Evolutionary conservation across 2,329 filamentous ascomycete genomes (phyloP), one percentile per base, ranked within the genome.

Genomic region (Cryphonectria parasitica): DNA sequence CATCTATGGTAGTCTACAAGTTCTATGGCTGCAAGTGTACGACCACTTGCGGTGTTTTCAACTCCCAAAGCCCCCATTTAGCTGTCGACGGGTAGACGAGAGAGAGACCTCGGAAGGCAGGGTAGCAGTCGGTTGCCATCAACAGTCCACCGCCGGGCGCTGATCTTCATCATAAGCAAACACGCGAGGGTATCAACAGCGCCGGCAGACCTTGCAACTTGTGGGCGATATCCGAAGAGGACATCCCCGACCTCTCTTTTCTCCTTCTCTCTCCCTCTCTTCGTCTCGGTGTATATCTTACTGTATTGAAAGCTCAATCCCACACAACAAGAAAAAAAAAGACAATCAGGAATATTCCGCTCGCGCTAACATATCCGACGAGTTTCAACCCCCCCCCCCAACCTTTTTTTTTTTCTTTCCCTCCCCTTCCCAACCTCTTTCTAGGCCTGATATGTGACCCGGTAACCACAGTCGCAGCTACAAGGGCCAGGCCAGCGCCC

Each of bases 191-290:
- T 13, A 31, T 31, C 54, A 34, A 7, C 54, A 31, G 10, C 28
- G 54, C 52, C 52, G n/a, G 52, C n/a, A 54, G 52, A 54, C n/a
- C n/a, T 54, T 54, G 52, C 52, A 54, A 28, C 52, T 54, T 15
- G 10, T 54, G 11, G 52, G 52, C 52, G 52, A 54, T 54, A 28
- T 25, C 52, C 52, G 45, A 49, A 28, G 28, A 31, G 5, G 5
- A 31, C 2, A 34, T 19, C 11, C 15, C 54, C 54, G 25, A 31
- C 25, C 10, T 28, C 31, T 28, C 31, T 22, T 7, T 8, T 22
- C 6, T 45, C 19, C 22, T 45, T 5, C 19, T 22, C 8, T 22
- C 43, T 22, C 19, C 22, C 22, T 49, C 19, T 45, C 45, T n/a
- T 22, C 34, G 34, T n/a, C 19, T 49, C 43, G 22, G 43, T 45